phyloP scores from a whole-genome alignment of 768 basidiomycete genomes.

The Leccinum subgranulosum region DNA sequence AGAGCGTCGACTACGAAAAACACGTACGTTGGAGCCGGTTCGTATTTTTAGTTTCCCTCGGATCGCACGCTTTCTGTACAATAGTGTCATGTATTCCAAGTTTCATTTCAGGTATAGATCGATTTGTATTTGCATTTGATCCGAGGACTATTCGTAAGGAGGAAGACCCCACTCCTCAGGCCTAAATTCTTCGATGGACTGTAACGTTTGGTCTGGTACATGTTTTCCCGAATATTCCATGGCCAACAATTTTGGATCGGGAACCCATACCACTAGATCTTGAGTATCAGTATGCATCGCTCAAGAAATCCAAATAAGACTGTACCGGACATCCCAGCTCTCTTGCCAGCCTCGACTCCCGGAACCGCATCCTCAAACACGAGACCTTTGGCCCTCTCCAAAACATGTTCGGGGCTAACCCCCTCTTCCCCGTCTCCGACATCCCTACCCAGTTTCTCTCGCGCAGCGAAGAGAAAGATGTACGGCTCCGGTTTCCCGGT shows the following conservation, averaged over 20 bases:
- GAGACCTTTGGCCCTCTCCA: conserved; percentile 59
- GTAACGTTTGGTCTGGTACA: conserved; percentile 55
- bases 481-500: conserved; percentile 81
- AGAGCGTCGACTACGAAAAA: conserved; percentile 2
- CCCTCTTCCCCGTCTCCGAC: conserved; percentile 48
- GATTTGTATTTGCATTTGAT: neutral
- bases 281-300: neutral
- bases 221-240: conserved; percentile 48
- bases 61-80: neutral
- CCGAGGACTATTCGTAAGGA: conserved; percentile 42
- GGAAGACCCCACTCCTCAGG: conserved; percentile 85
- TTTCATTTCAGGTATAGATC: neutral
- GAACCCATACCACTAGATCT: conserved; percentile 75
- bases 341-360: conserved; percentile 76
- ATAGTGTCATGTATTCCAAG: neutral
- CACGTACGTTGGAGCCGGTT: conserved; percentile 42
- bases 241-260: conserved; percentile 63
- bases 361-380: conserved; percentile 82
- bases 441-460: conserved; percentile 48
- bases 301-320: neutral
- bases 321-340: conserved; percentile 84
- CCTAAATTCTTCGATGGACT: conserved; percentile 67
- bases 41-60: conserved; percentile 36
- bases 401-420: conserved; percentile 33
- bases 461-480: conserved; percentile 74